Base-by-base conservation (phyloP, 164 flowering plant species). In the Kalanchoe fedtschenkoi region DNA sequence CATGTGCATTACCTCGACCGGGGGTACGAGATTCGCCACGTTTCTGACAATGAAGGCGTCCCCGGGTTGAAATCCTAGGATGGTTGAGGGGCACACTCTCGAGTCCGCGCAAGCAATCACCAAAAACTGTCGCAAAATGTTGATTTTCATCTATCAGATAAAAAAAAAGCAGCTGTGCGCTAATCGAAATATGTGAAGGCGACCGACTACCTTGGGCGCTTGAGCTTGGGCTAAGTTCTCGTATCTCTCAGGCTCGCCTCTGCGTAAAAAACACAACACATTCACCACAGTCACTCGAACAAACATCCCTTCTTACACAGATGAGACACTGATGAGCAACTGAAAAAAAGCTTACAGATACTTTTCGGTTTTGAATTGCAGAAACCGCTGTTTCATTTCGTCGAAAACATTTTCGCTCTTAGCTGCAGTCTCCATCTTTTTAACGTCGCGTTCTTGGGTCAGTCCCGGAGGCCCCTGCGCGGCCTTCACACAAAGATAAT, bases 81-180 rank as follows among this genome's bases (percentile, higher is more conserved):
- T 82, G 66, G 34, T 70, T 15, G 99, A 88, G 7, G 97, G 99
- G 74, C 99, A 95, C 34, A 95, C 97, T 67, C 97, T 82, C 28
- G 99, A 95, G 74, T 95, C 99, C 68, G 87, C 99, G 77, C 99
- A 95, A 70, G 99, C 87, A 83, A 95, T 84, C 70, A 91, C 90
- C 87, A 87, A 74, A 64, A 91, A 91, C 99, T 91, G 86, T 73
- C 61, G 22, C 34, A 35, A 1, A 30, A 34, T 17, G 24, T 33
- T 19, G 42, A 4, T 10, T 24, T 11, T n/a, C 5, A 35, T 8
- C 13, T 8, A 35, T 8, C 13, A 21, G 1, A 5, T 41, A 38
- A 38, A 59, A 62, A 30, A 21, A 41, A 13, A 42, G 26, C 10
- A 37, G 43, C 29, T 7, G 11, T 19, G 28, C 34, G 44, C 65